Evolutionary conservation across 1,284 basidiomycete species (phyloP).

Genomic region (Waitea zeae): DNA sequence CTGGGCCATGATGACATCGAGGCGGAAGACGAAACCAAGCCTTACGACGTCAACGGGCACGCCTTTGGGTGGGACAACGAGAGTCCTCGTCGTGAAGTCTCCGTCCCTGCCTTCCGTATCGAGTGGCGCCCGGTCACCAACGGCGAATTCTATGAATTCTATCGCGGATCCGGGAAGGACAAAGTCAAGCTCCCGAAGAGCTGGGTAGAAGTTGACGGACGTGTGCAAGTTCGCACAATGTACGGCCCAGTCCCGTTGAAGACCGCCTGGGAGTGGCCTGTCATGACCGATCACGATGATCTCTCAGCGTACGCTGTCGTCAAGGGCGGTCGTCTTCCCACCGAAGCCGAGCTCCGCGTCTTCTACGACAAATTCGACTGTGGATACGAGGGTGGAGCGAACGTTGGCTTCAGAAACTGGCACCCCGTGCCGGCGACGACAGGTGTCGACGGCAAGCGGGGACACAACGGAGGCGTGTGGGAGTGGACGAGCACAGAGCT

Average conservation of each 20-base stretch:
- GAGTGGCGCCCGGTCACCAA: slow-evolving; percentile 81
- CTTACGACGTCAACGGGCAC: slow-evolving; percentile 29
- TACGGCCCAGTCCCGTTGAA: slow-evolving; percentile 74
- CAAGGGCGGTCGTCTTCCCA: slow-evolving; percentile 84
- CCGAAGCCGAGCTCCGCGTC: slow-evolving; percentile 72
- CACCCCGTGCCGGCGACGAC: slow-evolving; percentile 78
- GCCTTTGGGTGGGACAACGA: slow-evolving; percentile 97
- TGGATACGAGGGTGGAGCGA: slow-evolving; percentile 59
- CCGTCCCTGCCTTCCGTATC: slow-evolving; percentile 51
- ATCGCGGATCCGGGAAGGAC: slow-evolving; percentile 18
- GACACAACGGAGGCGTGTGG: slow-evolving; percentile 94
- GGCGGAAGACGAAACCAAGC: slow-evolving; percentile 33
- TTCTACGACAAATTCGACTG: slow-evolving; percentile 59
- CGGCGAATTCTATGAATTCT: slow-evolving; percentile 54
- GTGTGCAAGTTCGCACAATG: slow-evolving; percentile 58
- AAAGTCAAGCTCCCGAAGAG: slow-evolving; percentile 40
- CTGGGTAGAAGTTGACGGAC: slow-evolving; percentile 40
- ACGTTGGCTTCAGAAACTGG: slow-evolving; percentile 86
- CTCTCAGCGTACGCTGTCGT: slow-evolving; percentile 66
- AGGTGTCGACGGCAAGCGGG: slow-evolving; percentile 28
- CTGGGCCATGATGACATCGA: slow-evolving; percentile 84
- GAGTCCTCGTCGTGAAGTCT: slow-evolving; percentile 44
- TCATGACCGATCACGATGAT: slow-evolving; percentile 69
- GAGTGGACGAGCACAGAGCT: slow-evolving; percentile 89
- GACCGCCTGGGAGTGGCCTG: slow-evolving; percentile 73